Base-by-base conservation (phyloP, 768 basidiomycete genomes). In the Naganishia friedmannii region DNA sequence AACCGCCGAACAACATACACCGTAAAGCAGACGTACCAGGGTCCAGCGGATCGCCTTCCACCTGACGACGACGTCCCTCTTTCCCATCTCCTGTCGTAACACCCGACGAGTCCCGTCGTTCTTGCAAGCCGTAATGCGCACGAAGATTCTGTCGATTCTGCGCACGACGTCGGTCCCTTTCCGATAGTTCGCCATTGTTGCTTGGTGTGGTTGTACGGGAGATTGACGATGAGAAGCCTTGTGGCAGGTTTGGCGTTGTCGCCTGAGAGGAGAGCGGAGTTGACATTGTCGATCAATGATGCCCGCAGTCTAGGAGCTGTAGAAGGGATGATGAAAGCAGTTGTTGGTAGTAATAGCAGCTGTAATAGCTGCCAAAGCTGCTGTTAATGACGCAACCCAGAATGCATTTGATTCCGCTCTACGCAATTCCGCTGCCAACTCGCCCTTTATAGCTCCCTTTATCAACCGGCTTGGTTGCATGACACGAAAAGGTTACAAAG, bases 111-210 rank as follows among this genome's bases (percentile, higher is more conserved):
- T 37, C 53, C 51, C 67, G 29, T 68, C 42, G 15, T 39, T 56
- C 56, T 57, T 69, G 51, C 65, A 70, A 55, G 29, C 70, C 70
- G 56, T 71, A 71, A 55, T 71, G 66, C 9, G 53, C 65, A 26
- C 70, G 66, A 17, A 71, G 51, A 26, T 71, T 71, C 66, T 71
- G 66, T 26, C 70, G 28, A 46, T 71, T 71, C n/a, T 66, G 65
- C 23, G 70, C 70, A 31, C 70, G 66, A 6, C 70, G 54, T 42
- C 51, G 13, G 21, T 63, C 60, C 23, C 60, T 26, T n/a, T 63
- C 60, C 66, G 71, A 65, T 10, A 69, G 70, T 21, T 73, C 74
- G 17, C 37, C 54, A 10, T 31, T 54, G 17, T 73, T 74, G 67
- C 48, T 48, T 2, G 60, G 53, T 3, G 69, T 70, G 5, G 68